phyloP scores from a whole-genome alignment of 2,329 filamentous ascomycete species.

The Sporothrix pallida region DNA sequence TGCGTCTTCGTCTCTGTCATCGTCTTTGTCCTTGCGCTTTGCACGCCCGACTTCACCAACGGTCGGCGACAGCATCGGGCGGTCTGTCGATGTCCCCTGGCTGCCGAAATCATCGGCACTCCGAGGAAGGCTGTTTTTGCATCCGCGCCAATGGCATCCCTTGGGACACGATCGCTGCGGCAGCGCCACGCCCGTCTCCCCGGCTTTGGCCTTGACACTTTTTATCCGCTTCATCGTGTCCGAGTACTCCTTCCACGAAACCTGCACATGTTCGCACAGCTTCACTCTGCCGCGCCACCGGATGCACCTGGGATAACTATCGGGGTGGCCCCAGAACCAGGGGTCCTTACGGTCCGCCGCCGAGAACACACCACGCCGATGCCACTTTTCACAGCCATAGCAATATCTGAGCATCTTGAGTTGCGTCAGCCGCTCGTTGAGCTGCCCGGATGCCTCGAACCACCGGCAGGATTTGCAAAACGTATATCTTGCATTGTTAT shows the following conservation, averaged over 20 bases:
- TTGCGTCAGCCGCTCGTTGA: not conserved
- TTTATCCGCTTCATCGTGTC: not conserved
- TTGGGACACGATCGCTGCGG: not conserved
- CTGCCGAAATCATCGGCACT: not conserved
- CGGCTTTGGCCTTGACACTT: too few species aligned
- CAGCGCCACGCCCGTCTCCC: not conserved
- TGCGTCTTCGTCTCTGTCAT: not conserved
- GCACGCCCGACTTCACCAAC: too few species aligned
- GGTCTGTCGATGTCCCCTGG: not conserved
- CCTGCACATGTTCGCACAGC: not conserved
- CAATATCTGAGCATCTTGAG: not conserved
- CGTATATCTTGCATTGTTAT: too few species aligned
- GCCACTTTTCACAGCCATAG: not conserved
- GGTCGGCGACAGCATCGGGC: not conserved
- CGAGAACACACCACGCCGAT: not conserved
- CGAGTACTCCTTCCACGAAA: not conserved
- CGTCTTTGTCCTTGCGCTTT: too few species aligned
- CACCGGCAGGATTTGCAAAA: not conserved
- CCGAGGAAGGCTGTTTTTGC: not conserved
- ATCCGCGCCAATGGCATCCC: not conserved
- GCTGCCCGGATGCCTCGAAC: not conserved
- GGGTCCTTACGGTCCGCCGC: not conserved
- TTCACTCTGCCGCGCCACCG: not conserved
- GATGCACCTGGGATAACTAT: not conserved
- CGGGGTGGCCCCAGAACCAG: not conserved